These are phyloP conservation scores for Fusarium oligoseptatum DNA, from an alignment of 2,329 filamentous ascomycete species.

Conservation along the genomic window DNA sequence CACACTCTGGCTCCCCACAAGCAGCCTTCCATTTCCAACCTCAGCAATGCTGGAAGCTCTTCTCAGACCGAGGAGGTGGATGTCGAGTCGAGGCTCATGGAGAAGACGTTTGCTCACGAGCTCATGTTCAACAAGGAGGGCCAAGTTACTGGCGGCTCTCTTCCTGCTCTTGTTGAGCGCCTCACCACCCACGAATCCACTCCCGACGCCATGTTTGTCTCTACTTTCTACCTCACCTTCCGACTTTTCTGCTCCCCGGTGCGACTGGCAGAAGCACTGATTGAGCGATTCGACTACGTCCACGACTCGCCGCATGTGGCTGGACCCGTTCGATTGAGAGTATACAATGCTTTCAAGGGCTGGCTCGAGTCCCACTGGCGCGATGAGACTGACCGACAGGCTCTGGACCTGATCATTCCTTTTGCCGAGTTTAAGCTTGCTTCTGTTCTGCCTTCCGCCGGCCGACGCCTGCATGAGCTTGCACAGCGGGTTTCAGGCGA, in stretches of 20 bases:
- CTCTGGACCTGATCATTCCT: slow-evolving; percentile 79
- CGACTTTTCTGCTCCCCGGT: slow-evolving; percentile 88
- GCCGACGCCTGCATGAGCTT: slow-evolving; percentile 83
- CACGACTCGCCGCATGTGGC: slow-evolving; percentile 81
- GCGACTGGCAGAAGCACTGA: slow-evolving; percentile 84
- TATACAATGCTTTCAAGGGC: slow-evolving; percentile 97
- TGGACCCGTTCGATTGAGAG: slow-evolving; percentile 85
- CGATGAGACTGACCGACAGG: slow-evolving; percentile 81
- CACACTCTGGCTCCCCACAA: slow-evolving; percentile 65
- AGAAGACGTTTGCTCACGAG: slow-evolving; percentile 92
- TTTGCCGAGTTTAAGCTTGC: slow-evolving; percentile 84
- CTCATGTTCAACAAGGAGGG: slow-evolving; percentile 95
- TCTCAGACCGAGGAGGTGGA: slow-evolving; percentile 81
- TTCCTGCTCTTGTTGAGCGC: slow-evolving; percentile 92
- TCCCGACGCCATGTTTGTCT: slow-evolving; percentile 91
- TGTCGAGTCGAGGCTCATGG: slow-evolving; percentile 85
- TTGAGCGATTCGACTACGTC: slow-evolving; percentile 93
- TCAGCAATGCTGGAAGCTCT: slow-evolving; percentile 75
- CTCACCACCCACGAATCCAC: slow-evolving; percentile 94
- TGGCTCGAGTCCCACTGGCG: slow-evolving; percentile 98
- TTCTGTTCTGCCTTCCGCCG: slow-evolving; percentile 78
- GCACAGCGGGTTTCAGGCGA: slow-evolving; percentile 82
- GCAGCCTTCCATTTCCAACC: slow-evolving; percentile 75
- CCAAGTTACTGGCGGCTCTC: slow-evolving; percentile 90
- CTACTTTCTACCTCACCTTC: slow-evolving; percentile 96